Conservation (phyloP, 805 yeast genomes). For the Hanseniaspora thailandica region DNA sequence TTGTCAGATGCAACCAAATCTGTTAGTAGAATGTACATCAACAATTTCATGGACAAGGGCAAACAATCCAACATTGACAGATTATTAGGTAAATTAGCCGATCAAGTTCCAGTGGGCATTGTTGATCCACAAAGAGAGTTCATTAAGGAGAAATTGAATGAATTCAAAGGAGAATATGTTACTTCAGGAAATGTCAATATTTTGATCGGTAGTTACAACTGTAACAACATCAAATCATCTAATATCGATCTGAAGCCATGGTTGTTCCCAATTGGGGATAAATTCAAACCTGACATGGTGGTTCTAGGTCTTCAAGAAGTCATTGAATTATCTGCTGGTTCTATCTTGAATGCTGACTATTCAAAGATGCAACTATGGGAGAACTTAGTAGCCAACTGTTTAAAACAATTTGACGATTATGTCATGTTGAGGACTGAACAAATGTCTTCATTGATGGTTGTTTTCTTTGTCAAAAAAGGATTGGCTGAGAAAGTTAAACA, state of each 20-base stretch:
- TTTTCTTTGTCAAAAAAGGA: constrained; percentile 49
- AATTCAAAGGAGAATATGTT: constrained; percentile 41
- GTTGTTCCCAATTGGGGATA: constrained; percentile 66
- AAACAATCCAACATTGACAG: constrained; percentile 85
- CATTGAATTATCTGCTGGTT: constrained; percentile 84
- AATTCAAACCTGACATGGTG: constrained; percentile 59
- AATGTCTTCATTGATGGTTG: constrained; percentile 55
- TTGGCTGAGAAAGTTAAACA: constrained; percentile 47
- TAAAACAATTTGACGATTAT: constrained; percentile 48
- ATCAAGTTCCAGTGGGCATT: constrained; percentile 57
- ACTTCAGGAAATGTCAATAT: constrained; percentile 47
- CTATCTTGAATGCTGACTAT: constrained; percentile 76
- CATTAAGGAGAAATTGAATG: constrained; percentile 50
- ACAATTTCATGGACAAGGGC: constrained; percentile 84
- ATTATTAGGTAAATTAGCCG: constrained; percentile 66
- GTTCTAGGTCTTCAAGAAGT: constrained; percentile 92
- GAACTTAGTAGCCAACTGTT: constrained; percentile 44
- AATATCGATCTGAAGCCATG: constrained; percentile 54
- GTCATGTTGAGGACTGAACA: constrained; percentile 62
- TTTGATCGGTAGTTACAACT: constrained; percentile 76
- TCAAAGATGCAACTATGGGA: constrained; percentile 75
- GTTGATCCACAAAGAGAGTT: constrained; percentile 83
- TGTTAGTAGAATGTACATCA: constrained; percentile 86
- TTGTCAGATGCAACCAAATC: constrained; percentile 95
- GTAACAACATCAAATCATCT: constrained; percentile 53